Percentiles rank a stretch among this genome's conserved stretches.
phyloP scores from a whole-genome alignment of 805 yeast species.

The Suhomyces tanzawaensis region DNA sequence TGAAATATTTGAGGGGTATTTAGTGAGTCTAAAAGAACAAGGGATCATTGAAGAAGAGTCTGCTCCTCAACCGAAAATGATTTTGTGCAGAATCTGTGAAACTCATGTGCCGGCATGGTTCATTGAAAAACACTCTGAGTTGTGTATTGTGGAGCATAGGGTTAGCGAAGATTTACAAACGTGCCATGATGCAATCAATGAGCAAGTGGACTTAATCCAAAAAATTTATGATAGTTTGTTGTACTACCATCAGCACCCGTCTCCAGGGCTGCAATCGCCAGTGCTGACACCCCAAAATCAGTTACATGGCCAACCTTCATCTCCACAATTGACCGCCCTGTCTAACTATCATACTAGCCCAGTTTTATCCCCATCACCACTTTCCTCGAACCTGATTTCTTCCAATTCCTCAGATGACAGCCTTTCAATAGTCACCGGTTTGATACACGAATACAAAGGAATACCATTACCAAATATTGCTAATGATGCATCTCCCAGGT shows the following conservation, averaged over 20 bases:
- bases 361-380: background rate
- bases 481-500: constrained; percentile 17
- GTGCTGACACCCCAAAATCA: no score
- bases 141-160: constrained; percentile 82
- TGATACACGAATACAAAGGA: constrained; percentile 55
- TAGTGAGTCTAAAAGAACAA: constrained; percentile 59
- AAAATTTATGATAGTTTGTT: constrained; percentile 42
- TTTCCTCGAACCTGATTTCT: constrained; percentile 10
- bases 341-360: constrained; percentile 1
- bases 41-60: constrained; percentile 61
- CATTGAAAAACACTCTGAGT: constrained; percentile 85
- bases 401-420: constrained; percentile 12
- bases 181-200: constrained; percentile 72
- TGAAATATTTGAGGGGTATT: constrained; percentile 73
- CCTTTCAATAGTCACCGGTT: background rate
- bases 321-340: background rate
- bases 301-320: constrained; percentile 2
- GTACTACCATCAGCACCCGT: constrained; percentile 17
- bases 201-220: constrained; percentile 57
- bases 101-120: constrained; percentile 93
- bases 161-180: constrained; percentile 73
- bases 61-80: constrained; percentile 77
- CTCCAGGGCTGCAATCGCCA: background rate
- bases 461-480: constrained; percentile 41
- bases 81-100: constrained; percentile 91